Base-by-base conservation (phyloP, 257 asterid species). In the Cordia subcordata region DNA sequence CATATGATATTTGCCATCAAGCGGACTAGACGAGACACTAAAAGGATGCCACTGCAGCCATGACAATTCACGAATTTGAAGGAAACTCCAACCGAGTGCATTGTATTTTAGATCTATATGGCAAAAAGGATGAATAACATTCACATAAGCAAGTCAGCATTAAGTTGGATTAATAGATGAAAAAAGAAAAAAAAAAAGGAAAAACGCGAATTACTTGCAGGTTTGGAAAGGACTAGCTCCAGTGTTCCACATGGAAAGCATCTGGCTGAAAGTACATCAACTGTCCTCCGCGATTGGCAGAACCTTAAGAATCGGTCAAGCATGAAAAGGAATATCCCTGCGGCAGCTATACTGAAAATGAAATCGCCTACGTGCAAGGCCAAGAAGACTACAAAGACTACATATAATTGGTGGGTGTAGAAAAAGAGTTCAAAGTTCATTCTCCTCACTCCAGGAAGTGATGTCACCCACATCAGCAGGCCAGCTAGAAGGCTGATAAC, bases 21-120 rank as follows among this genome's bases (percentile, higher is more conserved):
- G 79, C 18, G 90, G 94, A 44, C 90, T 85, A 5, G 94, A 85
- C 8, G 87, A 82, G 38, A 85, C 87, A 42, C 94, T 85, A 49
- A 85, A 85, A 3, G 94, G 94, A 63, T 82, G 94, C 90, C 90
- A 82, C 23, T 85, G 94, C 19, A 85, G 82, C 82, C 83, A 85
- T 47, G 94, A 82, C 27, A 85, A 66, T 54, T 82, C 84, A 0
- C 79, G 83, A 53, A 82, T 67, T 77, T 82, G 94, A 52, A 82
- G 71, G 16, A 82, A 82, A 45, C 79, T 64, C 94, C 94, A 85
- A 12, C 90, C 78, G 33, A 85, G 90, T 23, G 94, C 85, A 53
- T 85, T 85, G 75, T 85, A 82, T 10, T 63, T 73, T 71, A 85
- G 45, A 82, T 79, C 93, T 84, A 74, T 71, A 66, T 32, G 1